A percentile compares a stretch with the other conserved stretches of the same genome.
These are phyloP conservation scores for Boletus bicolor DNA, from an alignment of 768 basidiomycete species.

Conservation along the genomic window DNA sequence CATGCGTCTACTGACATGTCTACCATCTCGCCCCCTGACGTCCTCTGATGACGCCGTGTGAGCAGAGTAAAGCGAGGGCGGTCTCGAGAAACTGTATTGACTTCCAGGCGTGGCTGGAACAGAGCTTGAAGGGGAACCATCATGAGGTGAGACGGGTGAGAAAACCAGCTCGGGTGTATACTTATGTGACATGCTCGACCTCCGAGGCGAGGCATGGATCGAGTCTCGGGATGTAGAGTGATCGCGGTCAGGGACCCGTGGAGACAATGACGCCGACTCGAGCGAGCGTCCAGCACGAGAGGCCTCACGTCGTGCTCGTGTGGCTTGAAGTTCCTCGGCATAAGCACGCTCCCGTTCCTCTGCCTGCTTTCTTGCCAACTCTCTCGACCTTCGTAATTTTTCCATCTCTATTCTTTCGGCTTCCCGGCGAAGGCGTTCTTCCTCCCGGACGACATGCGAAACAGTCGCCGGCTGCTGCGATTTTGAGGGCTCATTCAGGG, in stretches of 20 bases:
- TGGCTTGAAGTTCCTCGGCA: conserved; percentile 57
- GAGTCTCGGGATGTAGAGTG: conserved; percentile 37
- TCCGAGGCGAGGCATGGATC: conserved; percentile 24
- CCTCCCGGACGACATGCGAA: conserved; percentile 33
- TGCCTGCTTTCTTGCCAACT: conserved; percentile 30
- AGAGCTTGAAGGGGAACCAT: conserved; percentile 54
- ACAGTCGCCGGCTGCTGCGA: conserved; percentile 1
- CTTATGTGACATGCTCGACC: conserved; percentile 39
- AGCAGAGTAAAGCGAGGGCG: conserved; percentile 54
- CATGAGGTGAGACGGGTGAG: conserved; percentile 32
- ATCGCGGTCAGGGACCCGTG: conserved; percentile 30
- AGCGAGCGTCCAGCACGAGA: conserved; percentile 44
- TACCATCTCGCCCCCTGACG: conserved; percentile 39
- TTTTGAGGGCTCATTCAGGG: conserved; percentile 12
- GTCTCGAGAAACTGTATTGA: conserved; percentile 42
- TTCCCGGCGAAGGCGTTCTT: conserved; percentile 45
- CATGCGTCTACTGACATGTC: conserved; percentile 38
- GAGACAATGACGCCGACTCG: conserved; percentile 20
- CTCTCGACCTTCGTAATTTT: conserved; percentile 45
- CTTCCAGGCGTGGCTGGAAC: conserved; percentile 36
- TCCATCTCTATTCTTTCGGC: conserved; percentile 48
- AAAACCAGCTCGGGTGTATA: conserved; percentile 45
- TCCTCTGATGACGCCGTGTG: conserved; percentile 60
- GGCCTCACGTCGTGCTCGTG: conserved; percentile 59
- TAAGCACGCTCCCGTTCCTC: conserved; percentile 56